Conservation (phyloP, 169 alveolate species). For the Amoebophrya sp. region DNA sequence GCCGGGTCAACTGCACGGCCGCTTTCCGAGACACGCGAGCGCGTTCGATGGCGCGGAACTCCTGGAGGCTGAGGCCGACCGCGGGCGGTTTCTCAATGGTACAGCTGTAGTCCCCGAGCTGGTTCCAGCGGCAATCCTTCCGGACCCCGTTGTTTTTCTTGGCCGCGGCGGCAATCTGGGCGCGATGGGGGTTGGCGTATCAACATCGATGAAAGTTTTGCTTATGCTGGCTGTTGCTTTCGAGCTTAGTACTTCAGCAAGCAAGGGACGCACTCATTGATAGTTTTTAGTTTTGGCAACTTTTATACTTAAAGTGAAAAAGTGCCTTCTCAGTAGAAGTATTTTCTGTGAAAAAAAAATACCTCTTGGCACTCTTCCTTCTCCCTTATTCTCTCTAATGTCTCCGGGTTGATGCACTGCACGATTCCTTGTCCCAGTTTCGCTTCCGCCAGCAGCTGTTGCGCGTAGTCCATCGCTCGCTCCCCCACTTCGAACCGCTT, state of each 20-base stretch:
- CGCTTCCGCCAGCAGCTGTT: background rate
- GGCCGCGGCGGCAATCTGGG: background rate
- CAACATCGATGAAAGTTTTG: no score
- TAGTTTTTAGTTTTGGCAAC: background rate
- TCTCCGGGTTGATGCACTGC: background rate
- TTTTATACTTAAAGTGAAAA: background rate
- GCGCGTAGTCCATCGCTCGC: background rate
- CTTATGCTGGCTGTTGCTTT: no score
- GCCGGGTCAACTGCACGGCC: background rate
- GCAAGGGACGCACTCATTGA: background rate
- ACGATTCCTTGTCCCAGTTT: background rate
- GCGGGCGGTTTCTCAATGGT: background rate
- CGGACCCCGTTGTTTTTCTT: background rate
- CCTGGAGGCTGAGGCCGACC: background rate
- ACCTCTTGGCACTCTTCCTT: background rate
- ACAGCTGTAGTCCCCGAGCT: background rate
- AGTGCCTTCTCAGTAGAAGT: background rate
- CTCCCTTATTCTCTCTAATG: background rate
- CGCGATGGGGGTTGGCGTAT: no score
- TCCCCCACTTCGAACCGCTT: no score
- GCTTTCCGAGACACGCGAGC: background rate
- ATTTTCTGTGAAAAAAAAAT: background rate
- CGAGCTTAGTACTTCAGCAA: background rate
- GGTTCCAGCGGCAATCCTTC: background rate
- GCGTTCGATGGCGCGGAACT: background rate